phyloP scores from a whole-genome alignment of 106 monocot species.

The Dioscorea alata region DNA sequence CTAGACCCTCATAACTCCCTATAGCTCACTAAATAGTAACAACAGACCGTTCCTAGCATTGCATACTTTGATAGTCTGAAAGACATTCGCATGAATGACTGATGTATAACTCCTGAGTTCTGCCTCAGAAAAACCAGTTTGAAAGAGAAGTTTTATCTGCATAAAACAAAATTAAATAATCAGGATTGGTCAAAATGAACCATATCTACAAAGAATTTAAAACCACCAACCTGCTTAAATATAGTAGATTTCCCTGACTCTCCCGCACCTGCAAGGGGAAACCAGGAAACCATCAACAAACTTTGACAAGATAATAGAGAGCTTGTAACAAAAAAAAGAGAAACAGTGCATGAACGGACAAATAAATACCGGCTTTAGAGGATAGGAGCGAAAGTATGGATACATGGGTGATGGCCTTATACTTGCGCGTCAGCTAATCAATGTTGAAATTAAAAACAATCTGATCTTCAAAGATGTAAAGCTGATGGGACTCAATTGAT shows the following conservation, averaged over 20 bases:
- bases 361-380: too few species aligned
- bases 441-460: too few species aligned
- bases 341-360: too few species aligned
- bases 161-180: slow-evolving; percentile 5
- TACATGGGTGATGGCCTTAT: too few species aligned
- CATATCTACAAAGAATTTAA: slow-evolving; percentile 1
- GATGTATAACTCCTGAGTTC: slow-evolving; percentile 83
- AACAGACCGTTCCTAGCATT: slow-evolving; percentile 82
- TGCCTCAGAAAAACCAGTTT: slow-evolving; percentile 89
- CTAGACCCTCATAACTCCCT: slow-evolving; percentile 10
- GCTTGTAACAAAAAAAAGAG: too few species aligned
- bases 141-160: slow-evolving; percentile 97
- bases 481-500: too few species aligned
- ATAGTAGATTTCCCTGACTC: slow-evolving; percentile 99
- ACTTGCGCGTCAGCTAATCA: too few species aligned
- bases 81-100: slow-evolving; percentile 96
- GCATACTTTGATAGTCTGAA: slow-evolving; percentile 99
- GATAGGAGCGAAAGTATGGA: too few species aligned
- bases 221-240: slow-evolving; percentile 78
- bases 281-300: not conserved
- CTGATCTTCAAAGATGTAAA: too few species aligned
- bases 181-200: slow-evolving; percentile 1
- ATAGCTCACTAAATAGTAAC: slow-evolving; percentile 33
- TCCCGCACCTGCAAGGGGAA: slow-evolving; percentile 64
- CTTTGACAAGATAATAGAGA: too few species aligned